These are phyloP conservation scores for Leccinum boreale DNA, from an alignment of 768 basidiomycete species.

Conservation along the genomic window DNA sequence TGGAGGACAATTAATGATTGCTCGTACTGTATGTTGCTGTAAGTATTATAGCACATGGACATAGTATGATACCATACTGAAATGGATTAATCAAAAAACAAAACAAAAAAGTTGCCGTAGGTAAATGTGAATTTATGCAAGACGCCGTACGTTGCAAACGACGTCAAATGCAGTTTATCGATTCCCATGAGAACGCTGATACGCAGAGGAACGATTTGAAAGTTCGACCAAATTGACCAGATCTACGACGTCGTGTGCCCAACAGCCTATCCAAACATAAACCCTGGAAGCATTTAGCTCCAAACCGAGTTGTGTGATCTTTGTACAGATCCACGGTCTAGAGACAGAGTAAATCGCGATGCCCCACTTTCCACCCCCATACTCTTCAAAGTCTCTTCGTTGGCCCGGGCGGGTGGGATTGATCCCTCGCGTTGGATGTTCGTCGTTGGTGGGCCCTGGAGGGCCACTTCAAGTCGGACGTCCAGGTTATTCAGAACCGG, in stretches of 20 bases:
- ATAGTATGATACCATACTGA: too few relatives aligned
- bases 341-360: background rate
- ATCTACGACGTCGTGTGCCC: background rate
- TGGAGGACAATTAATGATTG: too few relatives aligned
- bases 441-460: conserved; percentile 3
- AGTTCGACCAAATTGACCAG: background rate
- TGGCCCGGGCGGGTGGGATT: background rate
- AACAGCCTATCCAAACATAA: background rate
- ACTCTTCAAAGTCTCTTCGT: background rate
- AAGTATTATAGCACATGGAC: too few relatives aligned
- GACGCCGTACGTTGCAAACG: too few relatives aligned
- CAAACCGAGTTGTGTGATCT: background rate
- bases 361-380: background rate
- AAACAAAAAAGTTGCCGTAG: too few relatives aligned
- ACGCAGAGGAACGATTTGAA: background rate
- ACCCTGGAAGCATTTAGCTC: background rate
- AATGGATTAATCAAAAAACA: too few relatives aligned
- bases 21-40: too few relatives aligned
- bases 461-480: conserved; percentile 10
- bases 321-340: background rate
- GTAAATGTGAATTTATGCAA: too few relatives aligned
- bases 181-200: too few relatives aligned
- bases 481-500: conserved; percentile 1
- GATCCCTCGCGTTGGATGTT: background rate
- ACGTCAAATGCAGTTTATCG: too few relatives aligned